These are phyloP conservation scores for Epithemia pelagica DNA, from an alignment of 108 stramenopile species.

Conservation along the genomic window DNA sequence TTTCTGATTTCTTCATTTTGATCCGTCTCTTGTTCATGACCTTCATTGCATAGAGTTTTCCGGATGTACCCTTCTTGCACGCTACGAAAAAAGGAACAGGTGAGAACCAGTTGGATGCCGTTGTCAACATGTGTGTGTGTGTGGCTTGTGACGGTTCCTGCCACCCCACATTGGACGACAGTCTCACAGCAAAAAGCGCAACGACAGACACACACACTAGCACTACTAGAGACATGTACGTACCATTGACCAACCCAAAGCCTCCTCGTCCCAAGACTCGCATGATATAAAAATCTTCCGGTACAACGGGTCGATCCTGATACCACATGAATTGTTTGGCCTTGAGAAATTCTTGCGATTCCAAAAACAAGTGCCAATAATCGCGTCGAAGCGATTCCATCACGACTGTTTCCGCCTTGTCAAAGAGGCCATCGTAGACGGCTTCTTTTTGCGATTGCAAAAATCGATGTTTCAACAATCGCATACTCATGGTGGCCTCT, in stretches of 20 bases:
- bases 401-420: slow-evolving; percentile 53
- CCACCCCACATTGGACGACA: too few species aligned
- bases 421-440: slow-evolving; percentile 27
- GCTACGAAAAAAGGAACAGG: slow-evolving; percentile 21
- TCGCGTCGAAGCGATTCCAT: slow-evolving; percentile 46
- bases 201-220: background rate
- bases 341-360: slow-evolving; percentile 43
- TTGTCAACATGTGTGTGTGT: too few species aligned
- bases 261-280: slow-evolving; percentile 90
- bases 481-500: background rate
- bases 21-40: slow-evolving; percentile 95
- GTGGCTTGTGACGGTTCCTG: too few species aligned
- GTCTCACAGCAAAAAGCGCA: too few species aligned
- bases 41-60: slow-evolving; percentile 97
- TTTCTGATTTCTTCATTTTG: slow-evolving; percentile 87
- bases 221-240: slow-evolving; percentile 19
- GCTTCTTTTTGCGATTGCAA: background rate
- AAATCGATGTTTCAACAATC: slow-evolving; percentile 2
- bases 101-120: too few species aligned
- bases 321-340: slow-evolving; percentile 70
- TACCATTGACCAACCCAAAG: slow-evolving; percentile 90
- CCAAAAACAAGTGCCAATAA: slow-evolving; percentile 55
- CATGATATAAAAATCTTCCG: slow-evolving; percentile 92
- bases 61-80: slow-evolving; percentile 91
- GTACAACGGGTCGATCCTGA: slow-evolving; percentile 61